Percentiles rank a stretch among this genome's conserved stretches.
Evolutionary conservation across 306 rosid species (phyloP).

Genomic region (Cucumis hystrix): DNA sequence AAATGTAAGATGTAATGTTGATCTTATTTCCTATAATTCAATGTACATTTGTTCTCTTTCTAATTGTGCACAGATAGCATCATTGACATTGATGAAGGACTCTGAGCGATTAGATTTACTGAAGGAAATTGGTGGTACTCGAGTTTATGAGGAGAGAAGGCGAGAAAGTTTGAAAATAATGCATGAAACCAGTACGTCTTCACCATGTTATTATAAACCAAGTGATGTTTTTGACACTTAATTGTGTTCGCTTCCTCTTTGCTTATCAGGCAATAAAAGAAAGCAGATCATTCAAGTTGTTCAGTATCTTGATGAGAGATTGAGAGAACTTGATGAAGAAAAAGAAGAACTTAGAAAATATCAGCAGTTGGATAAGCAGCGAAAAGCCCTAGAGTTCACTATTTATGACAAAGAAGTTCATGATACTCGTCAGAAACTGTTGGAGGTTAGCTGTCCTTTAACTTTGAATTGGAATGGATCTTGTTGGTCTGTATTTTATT

Average conservation of each 20-base stretch:
- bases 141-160: conserved; percentile 97
- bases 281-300: conserved; percentile 97
- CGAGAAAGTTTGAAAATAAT: conserved; percentile 94
- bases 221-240: neutral
- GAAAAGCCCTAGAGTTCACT: conserved; percentile 82
- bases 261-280: conserved; percentile 64
- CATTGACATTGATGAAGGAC: conserved; percentile 91
- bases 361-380: conserved; percentile 89
- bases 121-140: conserved; percentile 96
- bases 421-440: conserved; percentile 81
- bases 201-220: neutral
- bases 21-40: neutral
- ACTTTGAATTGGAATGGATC: neutral
- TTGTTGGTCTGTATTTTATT: neutral
- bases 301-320: conserved; percentile 90
- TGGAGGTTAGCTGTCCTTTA: conserved; percentile 47
- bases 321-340: conserved; percentile 91
- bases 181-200: conserved; percentile 80
- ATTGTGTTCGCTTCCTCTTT: neutral
- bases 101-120: conserved; percentile 86
- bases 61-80: conserved; percentile 50
- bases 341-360: conserved; percentile 90
- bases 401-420: conserved; percentile 80
- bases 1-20: conserved; percentile 2
- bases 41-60: neutral